phyloP scores from a whole-genome alignment of 148 eudicot genomes.

The Drosera capensis region DNA sequence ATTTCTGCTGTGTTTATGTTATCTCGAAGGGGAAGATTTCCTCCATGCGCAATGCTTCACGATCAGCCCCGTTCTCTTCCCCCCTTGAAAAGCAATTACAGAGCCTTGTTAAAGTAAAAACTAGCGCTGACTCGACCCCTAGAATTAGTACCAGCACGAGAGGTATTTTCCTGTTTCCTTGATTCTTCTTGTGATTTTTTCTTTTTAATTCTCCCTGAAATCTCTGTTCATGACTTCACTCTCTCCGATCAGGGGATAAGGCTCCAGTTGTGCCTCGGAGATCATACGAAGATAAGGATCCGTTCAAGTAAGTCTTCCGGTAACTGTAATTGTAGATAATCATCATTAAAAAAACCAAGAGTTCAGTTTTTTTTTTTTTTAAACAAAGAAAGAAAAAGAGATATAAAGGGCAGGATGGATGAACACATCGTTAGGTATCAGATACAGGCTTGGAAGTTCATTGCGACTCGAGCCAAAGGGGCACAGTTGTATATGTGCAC shows the following conservation, averaged over 20 bases:
- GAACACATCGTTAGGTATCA: no score
- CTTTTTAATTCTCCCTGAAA: slow-evolving; percentile 1
- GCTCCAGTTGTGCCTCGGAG: slow-evolving; percentile 11
- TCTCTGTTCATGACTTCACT: slow-evolving; percentile 6
- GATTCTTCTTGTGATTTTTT: not conserved
- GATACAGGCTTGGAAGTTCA: no score
- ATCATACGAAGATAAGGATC: slow-evolving; percentile 16
- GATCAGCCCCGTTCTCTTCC: slow-evolving; percentile 45
- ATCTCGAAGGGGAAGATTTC: slow-evolving; percentile 73
- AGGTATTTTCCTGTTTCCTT: slow-evolving; percentile 12
- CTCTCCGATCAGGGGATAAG: slow-evolving; percentile 17
- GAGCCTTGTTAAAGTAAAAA: slow-evolving; percentile 14
- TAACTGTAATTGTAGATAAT: not conserved
- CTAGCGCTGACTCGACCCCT: slow-evolving; percentile 16
- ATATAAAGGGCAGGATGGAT: no score
- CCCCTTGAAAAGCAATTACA: slow-evolving; percentile 47
- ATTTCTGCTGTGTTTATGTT: slow-evolving; percentile 77
- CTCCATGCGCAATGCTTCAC: slow-evolving; percentile 44
- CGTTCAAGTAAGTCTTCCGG: no score
- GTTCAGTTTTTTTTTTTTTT: not conserved
- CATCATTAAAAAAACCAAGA: not conserved
- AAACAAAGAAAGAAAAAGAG: no score
- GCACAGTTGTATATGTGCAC: no score
- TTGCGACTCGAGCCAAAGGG: no score
- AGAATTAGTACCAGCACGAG: slow-evolving; percentile 15